Base-by-base conservation (phyloP, 331 rosid genomes). In the Stylosanthes scabra region DNA sequence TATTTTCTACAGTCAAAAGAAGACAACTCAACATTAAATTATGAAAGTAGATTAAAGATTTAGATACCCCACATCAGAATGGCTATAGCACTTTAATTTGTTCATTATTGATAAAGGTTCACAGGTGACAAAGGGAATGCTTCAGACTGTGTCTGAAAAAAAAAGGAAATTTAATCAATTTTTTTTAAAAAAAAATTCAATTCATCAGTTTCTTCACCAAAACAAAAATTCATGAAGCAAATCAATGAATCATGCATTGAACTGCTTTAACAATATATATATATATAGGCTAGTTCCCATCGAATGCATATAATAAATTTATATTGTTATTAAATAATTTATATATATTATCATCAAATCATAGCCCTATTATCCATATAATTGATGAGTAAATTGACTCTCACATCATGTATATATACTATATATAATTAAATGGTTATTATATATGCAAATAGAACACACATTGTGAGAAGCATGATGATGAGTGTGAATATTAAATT, bases 41-140 rank as follows among this genome's bases (percentile, higher is more conserved):
- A 59, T 81, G 66, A 71, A 20, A 20, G 25, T 20, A 20, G 25
- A 20, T 20, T 20, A 20, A 20, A 20, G 25, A 20, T 20, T 20
- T 42, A 40, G 61, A 68, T 74, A 74, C 59, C 73, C 52, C 56
- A 49, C 64, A 8, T 41, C 52, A 69, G 58, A 42, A 41, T 14
- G 13, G n/a, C 6, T 11, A 14, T 7, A 39, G 44, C 52, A 68
- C 63, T 62, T 80, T 39, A 59, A n/a, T 75, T 63, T 80, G 51
- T 56, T 44, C 71, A 61, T 10, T 44, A 13, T 50, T 50, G 56
- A 50, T 64, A 54, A 54, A 31, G 68, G 47, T 74, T 54, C 13
- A 45, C 61, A 52, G 29, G 46, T 15, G 56, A 80, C 80, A 62
- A 74, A 74, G 37, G 59, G 44, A 69, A 62, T 56, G 72, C 55